Base-by-base conservation (phyloP, 495 filamentous ascomycete genomes). In the Trypethelium eluteriae region DNA sequence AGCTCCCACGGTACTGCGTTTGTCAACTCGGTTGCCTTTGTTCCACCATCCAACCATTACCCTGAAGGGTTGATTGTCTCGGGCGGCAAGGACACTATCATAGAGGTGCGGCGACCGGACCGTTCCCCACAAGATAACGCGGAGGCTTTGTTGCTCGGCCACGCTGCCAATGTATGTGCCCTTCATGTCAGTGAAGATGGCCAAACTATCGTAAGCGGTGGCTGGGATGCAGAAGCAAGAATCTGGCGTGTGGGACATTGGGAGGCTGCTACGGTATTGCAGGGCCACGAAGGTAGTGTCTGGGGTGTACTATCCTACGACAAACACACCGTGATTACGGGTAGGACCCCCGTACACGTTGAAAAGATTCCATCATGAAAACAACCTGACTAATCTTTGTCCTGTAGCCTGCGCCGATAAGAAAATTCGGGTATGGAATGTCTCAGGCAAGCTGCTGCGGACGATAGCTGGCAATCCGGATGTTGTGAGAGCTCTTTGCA, bases 301-400 rank as follows among this genome's bases (percentile, higher is more conserved):
- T 98, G 94, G 95, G 87, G 89, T 38, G 94, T 97, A 3, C 75
- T 98, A 65, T 90, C 87, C 32, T 90, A 91, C 69, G 90, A 94
- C 70, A 82, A 86, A 68, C 81, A 88, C 36, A 92, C 88, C 0
- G 80, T 98, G 53, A 86, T 96, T 68, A 98, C 95, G 9, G 94
- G 89, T 80, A 77, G 25, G 74, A 70, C n/a, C 25, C 16, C 12
- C 47, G 10, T 2, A n/a, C 0, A 39, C 14, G 35, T n/a, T 11
- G 12, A 25, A 63, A 6, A 7, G 36, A n/a, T 35, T 6, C 10
- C 10, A 14, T 44, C 4, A 9, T 16, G 34, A 39, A 38, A 46
- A 34, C 39, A n/a, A 36, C 2, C 38, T 53, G 34, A 59, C 65
- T 63, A 39, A 36, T 61, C 14, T 53, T 61, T 63, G 34, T 66